Evolutionary conservation across 371 early-diverging fungal genomes (phyloP), one percentile per base, ranked within the genome.

Genomic region (Apophysomyces ossiformis): DNA sequence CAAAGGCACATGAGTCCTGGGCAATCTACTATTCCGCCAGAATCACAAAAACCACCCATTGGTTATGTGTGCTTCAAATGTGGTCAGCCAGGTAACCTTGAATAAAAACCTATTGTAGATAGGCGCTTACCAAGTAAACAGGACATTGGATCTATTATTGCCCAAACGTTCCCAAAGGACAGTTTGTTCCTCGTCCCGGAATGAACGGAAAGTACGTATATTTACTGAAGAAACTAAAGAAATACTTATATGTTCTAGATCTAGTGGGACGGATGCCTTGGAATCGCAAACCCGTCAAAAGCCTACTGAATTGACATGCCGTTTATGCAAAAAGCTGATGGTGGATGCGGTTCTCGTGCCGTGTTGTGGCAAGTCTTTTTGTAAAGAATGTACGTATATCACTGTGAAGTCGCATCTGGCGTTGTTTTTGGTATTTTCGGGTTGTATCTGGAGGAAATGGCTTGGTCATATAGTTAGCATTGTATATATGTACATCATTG

Each of bases 281-380:
- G 60, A 50, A 21, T 50, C 54, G 11, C 57, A 38, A 7, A 38
- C 41, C 11, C 57, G 47, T 7, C 75, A 73, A 44, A 70, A 70
- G 38, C 87, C 88, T 6, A 75, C 71, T 11, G 89, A 89, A 46
- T 73, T 92, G 61, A 83, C 83, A 39, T 98, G 98, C 71, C 72
- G 81, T 7, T 75, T 94, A 18, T 96, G 97, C 77, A 70, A 84
- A 35, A 78, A 87, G 64, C 76, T 97, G 60, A 78, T 95, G 71
- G 85, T 85, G 62, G 93, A 93, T 54, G 95, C 97, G 0, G 92
- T 93, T 7, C 71, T 79, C 12, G 83, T 88, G 7, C 89, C 95
- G 21, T 98, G 99, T 75, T 98, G 99, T 74, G 84, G 87, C 61
- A 88, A 89, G 32, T 85, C 83, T 8, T 96, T 88, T 78, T 98